Conservation (phyloP, 192 early-diverging fungal genomes). For the Chytriomyces sp. region DNA sequence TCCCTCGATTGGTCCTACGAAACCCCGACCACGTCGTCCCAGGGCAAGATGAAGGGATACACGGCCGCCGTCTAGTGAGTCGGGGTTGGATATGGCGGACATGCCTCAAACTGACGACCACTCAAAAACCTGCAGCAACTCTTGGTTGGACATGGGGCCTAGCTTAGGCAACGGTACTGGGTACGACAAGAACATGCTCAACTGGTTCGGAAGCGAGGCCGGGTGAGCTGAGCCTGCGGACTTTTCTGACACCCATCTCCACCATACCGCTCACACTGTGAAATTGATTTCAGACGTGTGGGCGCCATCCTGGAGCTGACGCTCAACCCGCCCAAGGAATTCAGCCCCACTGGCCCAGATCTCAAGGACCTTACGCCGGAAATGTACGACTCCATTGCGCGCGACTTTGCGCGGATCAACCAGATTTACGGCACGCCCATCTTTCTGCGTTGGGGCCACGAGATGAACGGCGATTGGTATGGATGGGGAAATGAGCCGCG, state of each 20-base stretch:
- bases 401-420: slow-evolving; percentile 38
- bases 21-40: not conserved
- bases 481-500: slow-evolving; percentile 37
- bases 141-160: slow-evolving; percentile 33
- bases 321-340: slow-evolving; percentile 23
- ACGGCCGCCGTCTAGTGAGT: slow-evolving; percentile 31
- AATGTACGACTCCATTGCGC: slow-evolving; percentile 31
- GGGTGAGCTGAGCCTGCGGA: not conserved
- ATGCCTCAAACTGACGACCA: not conserved
- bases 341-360: not conserved
- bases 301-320: slow-evolving; percentile 46
- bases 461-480: slow-evolving; percentile 30
- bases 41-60: slow-evolving; percentile 14
- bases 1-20: slow-evolving; percentile 30
- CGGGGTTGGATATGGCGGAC: not conserved
- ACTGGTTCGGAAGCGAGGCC: slow-evolving; percentile 46
- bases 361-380: slow-evolving; percentile 26
- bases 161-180: slow-evolving; percentile 6
- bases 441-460: slow-evolving; percentile 36
- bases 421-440: slow-evolving; percentile 40
- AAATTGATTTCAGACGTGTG: not conserved
- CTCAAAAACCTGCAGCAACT: slow-evolving; percentile 23
- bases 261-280: not conserved
- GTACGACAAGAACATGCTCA: slow-evolving; percentile 28
- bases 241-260: not conserved